Base-by-base conservation (phyloP, 495 filamentous ascomycete species). In the Tuber magnatum region DNA sequence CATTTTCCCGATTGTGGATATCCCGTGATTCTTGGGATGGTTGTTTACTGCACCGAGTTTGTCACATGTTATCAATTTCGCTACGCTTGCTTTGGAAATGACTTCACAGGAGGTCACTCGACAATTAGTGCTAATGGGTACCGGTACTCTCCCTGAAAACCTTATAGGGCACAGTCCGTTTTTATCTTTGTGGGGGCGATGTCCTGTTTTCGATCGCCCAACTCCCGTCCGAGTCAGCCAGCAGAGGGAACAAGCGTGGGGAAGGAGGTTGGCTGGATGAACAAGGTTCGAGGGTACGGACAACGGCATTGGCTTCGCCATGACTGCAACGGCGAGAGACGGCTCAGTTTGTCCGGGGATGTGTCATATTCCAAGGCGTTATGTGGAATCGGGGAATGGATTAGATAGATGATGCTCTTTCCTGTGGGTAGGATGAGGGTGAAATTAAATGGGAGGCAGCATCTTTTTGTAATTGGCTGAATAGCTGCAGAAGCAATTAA, bases 81-180 rank as follows among this genome's bases (percentile, higher is more conserved):
- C 10, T 4, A 61, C 0, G 51, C 51, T 61, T 28, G 2, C 12
- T 7, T 65, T 65, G 14, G 24, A 28, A 10, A 65, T 32, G 51
- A 61, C 51, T 61, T 35, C 56, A 65, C 56, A 14, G 28, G 56
- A 35, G 56, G 56, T 65, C 56, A 65, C 56, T 65, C 56, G 56
- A 65, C 32, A 65, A 35, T 10, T 5, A 3, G 51, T 61, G n/a
- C n/a, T n/a, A n/a, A n/a, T n/a, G n/a, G n/a, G n/a, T n/a, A n/a
- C n/a, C n/a, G n/a, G n/a, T n/a, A n/a, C 51, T 61, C 44, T 48
- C 51, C 44, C 18, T 46, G 44, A 22, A 22, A 18, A 16, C 44
- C 48, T 28, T 61, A 5, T 2, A 5, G n/a, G 51, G 1, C 0
- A 28, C n/a, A 28, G 2, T 61, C 51, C 51, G 4, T 32, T 28